Evolutionary conservation across 108 stramenopile genomes (phyloP).

Genomic region (Skeletonema potamos): DNA sequence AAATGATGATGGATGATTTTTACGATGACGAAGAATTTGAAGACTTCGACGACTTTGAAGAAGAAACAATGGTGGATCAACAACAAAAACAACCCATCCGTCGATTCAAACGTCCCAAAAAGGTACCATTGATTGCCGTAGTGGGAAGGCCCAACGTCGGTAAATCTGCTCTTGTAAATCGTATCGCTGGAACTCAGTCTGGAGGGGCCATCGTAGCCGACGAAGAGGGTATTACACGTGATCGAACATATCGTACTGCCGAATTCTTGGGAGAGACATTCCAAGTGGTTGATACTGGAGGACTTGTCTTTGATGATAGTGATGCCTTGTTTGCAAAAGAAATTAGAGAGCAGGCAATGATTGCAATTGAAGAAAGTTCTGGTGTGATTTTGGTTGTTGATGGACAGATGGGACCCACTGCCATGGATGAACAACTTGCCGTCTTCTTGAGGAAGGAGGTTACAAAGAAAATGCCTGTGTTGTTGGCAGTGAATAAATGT

Average conservation of each 20-base stretch:
- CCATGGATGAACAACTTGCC: conserved; percentile 86
- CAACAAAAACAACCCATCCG: conserved; percentile 43
- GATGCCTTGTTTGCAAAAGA: conserved; percentile 92
- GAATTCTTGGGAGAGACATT: conserved; percentile 92
- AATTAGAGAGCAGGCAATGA: conserved; percentile 92
- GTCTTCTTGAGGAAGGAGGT: conserved; percentile 87
- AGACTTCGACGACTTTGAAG: not conserved
- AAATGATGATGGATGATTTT: conserved; percentile 22
- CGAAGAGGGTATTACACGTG: conserved; percentile 93
- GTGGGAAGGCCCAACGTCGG: conserved; percentile 99
- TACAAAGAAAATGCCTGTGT: conserved; percentile 72
- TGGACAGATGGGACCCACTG: conserved; percentile 82
- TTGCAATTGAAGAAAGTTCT: conserved; percentile 90
- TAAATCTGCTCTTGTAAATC: conserved; percentile 94
- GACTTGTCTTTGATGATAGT: conserved; percentile 93
- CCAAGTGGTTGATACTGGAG: conserved; percentile 94
- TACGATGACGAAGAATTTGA: conserved; percentile 12
- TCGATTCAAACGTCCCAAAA: conserved; percentile 55
- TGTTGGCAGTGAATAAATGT: conserved; percentile 97
- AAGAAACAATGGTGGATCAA: not conserved
- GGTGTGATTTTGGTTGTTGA: conserved; percentile 94
- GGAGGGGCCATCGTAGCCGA: conserved; percentile 96
- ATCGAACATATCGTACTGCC: conserved; percentile 91
- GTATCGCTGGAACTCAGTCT: conserved; percentile 76
- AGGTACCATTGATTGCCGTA: conserved; percentile 88